These are phyloP conservation scores for Penicillium sp. DNA, from an alignment of 2,329 filamentous ascomycete species.

Conservation along the genomic window DNA sequence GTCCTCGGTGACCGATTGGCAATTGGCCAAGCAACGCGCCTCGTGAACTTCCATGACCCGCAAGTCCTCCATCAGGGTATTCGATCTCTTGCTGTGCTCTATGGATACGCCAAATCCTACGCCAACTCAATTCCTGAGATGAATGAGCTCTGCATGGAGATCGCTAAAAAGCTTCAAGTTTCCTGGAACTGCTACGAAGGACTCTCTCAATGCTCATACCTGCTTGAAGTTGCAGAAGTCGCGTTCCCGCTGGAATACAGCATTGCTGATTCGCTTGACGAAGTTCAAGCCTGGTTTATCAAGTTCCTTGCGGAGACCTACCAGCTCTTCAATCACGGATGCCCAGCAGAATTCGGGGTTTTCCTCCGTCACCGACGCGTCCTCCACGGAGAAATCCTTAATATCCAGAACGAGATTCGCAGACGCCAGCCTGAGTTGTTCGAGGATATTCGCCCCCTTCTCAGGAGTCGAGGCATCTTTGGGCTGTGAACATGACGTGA, in stretches of 20 bases:
- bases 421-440: constrained; percentile 1
- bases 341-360: constrained; percentile 5
- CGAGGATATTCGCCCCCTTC: not conserved
- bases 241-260: not conserved
- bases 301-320: constrained; percentile 16
- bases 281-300: constrained; percentile 10
- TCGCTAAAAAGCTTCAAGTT: constrained; percentile 20
- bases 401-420: not conserved
- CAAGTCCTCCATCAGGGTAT: no score
- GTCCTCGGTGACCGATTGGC: no score
- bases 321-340: constrained; percentile 12
- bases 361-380: constrained; percentile 2
- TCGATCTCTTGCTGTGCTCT: not conserved
- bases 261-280: no score
- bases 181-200: constrained; percentile 25
- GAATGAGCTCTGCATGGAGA: constrained; percentile 3
- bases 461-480: constrained; percentile 9
- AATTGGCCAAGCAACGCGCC: no score
- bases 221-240: constrained; percentile 7
- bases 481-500: not conserved
- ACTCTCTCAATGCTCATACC: constrained; percentile 9
- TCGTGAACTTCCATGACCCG: no score
- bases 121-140: not conserved
- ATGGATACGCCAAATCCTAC: not conserved
- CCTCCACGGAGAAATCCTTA: constrained; percentile 7